Conservation (phyloP, 2,329 filamentous ascomycete genomes). For the Mollisia scopiformis region DNA sequence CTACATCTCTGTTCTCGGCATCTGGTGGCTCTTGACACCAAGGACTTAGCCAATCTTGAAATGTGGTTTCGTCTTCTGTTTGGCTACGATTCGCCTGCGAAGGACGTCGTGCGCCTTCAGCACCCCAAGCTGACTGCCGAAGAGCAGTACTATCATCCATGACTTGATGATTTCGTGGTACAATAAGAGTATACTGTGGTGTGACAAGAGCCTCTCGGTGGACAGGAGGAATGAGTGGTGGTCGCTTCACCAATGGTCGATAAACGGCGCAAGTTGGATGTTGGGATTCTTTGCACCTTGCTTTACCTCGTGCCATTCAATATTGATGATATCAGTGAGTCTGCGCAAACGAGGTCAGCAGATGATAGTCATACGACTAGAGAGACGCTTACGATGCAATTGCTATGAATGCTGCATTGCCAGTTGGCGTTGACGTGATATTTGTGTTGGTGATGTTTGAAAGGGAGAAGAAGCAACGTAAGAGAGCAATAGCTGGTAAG, state of each 20-base stretch:
- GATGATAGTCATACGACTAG: neutral
- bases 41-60: conserved; percentile 39
- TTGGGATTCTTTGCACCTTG: neutral
- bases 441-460: neutral
- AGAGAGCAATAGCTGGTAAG: neutral
- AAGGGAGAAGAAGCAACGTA: neutral
- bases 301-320: neutral
- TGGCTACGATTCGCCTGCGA: neutral
- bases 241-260: neutral
- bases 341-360: neutral
- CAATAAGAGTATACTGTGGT: neutral
- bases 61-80: conserved; percentile 1
- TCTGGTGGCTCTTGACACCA: conserved; percentile 39
- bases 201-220: conserved; percentile 15
- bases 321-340: conserved; percentile 1
- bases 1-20: conserved; percentile 33
- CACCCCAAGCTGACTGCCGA: neutral
- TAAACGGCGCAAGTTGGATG: neutral
- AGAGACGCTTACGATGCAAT: conserved; percentile 14
- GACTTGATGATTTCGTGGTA: neutral
- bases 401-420: conserved; percentile 24
- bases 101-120: neutral
- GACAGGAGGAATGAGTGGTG: conserved; percentile 5
- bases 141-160: neutral
- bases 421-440: conserved; percentile 8